Evolutionary conservation across 2,329 filamentous ascomycete genomes (phyloP), one percentile per base, ranked within the genome.

Genomic region (Mycocentrospora acerina): DNA sequence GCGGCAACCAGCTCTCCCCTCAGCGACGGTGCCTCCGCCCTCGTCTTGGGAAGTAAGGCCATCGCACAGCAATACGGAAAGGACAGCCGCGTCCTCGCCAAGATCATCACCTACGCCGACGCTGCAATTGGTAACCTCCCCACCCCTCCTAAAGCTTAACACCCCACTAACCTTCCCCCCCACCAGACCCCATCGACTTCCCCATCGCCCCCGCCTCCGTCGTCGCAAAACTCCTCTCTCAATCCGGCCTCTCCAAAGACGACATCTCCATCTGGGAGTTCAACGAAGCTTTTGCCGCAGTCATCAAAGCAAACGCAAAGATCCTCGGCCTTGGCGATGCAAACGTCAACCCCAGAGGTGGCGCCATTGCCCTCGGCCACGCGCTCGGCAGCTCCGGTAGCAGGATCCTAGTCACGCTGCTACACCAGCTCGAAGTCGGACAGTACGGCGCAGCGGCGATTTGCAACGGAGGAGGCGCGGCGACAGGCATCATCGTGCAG

Each of bases 261-360:
- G 87, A 97, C 67, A 89, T 98, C 30, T 84, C 91, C 4, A 74
- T 96, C 15, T 97, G 93, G 91, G 93, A 97, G 68, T 95, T 98
- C 70, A 98, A 98, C 68, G 93, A 98, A 72, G 93, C 93, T 0
- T 98, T 98, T 64, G 91, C 93, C 18, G 88, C 88, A 4, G 90
- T 96, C 19, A 93, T 96, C 68, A 90, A 93, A 65, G 90, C 91
- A 28, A 96, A 97, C 62, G 85, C 88, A 59, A 90, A 95, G 84
- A 90, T 94, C 46, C 79, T 95, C 24, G 88, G 86, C 29, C 79
- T 96, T 2, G 79, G 90, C 49, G 77, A 80, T 31, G 88, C 88
- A 27, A 85, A 81, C 24, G 88, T 96, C 29, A 96, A 97, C 68
- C 85, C 85, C 31, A 78, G 94, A 2, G 91, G 91, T 38, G 91